Base-by-base conservation (phyloP, 2,329 filamentous ascomycete species). In the Fusarium sp. region DNA sequence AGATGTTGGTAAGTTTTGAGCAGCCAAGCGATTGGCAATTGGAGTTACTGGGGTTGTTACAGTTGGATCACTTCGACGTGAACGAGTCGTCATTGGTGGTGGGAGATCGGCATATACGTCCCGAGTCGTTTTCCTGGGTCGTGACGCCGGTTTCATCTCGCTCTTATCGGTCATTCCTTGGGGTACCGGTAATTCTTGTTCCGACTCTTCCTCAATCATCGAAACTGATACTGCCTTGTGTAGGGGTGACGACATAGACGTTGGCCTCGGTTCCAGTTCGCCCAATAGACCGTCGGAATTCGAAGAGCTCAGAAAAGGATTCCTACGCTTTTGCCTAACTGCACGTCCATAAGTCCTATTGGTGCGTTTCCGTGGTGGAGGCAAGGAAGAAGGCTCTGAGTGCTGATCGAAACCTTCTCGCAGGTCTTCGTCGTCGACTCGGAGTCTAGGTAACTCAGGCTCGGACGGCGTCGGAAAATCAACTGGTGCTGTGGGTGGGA, bases 361-460 rank as follows among this genome's bases (percentile, higher is more conserved):
- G 15, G 43, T 62, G 7, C 62, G 67, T 43, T 65, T 68, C 20
- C 72, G 65, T 19, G 56, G 56, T 4, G 70, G 71, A 5, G 75
- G 75, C 5, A 74, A 53, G 9, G 77, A 78, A 20, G 76, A 76
- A 14, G 72, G 60, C 20, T 75, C 73, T 6, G 66, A 61, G n/a
- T 73, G 68, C 6, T 65, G 69, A 11, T 45, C 54, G 9, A 60
- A 41, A 10, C 30, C 45, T 23, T 27, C 45, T 39, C 56, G 48
- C 11, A 46, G 15, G 20, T 71, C 46, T 19, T 62, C 48, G 30
- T 76, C 56, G 52, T 71, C 71, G 57, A 67, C 47, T 44, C 75
- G 49, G 4, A 78, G 57, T 62, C 76, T 43, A 56, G 80, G 67
- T 67, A 81, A 37, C 23, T 82, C 80, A 11, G 78, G 74, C 22